Percentiles rank a stretch among this genome's conserved stretches.
Conservation (phyloP, 108 stramenopile species). For the Skeletonema grethae region DNA sequence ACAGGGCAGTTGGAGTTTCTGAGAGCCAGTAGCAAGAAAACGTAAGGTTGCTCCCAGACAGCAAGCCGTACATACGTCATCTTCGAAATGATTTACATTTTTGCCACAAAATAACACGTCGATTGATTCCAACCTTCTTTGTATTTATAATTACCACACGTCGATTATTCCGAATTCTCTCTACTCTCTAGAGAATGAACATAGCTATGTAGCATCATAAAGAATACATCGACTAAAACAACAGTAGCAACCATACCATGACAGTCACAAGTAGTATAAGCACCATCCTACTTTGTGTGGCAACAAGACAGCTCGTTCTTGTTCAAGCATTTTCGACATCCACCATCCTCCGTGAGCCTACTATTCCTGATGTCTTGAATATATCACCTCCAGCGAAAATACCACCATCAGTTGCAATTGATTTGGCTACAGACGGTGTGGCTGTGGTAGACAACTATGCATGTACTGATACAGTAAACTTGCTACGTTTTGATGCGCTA, state of each 20-base stretch:
- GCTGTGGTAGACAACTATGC: conserved; percentile 9
- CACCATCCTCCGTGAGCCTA: not conserved
- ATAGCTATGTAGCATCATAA: not conserved
- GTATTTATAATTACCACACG: no score
- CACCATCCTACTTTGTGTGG: not conserved
- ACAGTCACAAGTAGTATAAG: not conserved
- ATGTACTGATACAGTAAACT: conserved; percentile 8
- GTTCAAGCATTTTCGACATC: not conserved
- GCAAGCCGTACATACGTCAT: not conserved
- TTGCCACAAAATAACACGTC: not conserved
- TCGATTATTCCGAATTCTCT: no score
- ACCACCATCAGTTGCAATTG: conserved; percentile 6
- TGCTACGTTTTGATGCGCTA: conserved; percentile 6
- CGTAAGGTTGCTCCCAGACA: not conserved
- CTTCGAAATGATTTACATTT: not conserved
- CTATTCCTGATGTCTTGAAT: conserved; percentile 2
- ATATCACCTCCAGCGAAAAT: conserved; percentile 1
- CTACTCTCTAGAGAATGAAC: not conserved
- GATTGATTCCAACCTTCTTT: no score
- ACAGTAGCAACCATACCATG: not conserved
- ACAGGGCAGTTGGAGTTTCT: no score
- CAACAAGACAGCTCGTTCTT: not conserved
- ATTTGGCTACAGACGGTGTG: conserved; percentile 8
- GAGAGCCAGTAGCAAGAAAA: no score
- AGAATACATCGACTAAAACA: no score